These are phyloP conservation scores for Kluyveromyces dobzhanskii DNA, from an alignment of 805 yeast species.

Conservation along the genomic window DNA sequence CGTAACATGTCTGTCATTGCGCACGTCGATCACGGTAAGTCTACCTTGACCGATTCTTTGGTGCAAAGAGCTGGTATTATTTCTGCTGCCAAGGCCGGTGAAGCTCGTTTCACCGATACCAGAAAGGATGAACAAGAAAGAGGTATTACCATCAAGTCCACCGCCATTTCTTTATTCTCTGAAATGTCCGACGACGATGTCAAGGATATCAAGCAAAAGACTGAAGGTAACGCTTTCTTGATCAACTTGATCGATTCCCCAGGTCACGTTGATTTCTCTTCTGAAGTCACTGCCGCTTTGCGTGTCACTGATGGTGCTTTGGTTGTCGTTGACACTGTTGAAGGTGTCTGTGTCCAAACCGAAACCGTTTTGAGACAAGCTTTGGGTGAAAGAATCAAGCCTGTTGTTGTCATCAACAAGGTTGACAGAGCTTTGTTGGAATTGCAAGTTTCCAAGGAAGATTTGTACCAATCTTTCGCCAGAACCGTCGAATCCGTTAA, in stretches of 20 bases:
- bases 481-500: constrained; percentile 99
- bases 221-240: constrained; percentile 89
- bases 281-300: constrained; percentile 99
- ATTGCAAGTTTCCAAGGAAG: constrained; percentile 98
- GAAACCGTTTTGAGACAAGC: constrained; percentile 99
- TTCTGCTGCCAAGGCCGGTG: constrained; percentile 99
- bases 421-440: constrained; percentile 99
- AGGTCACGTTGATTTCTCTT: constrained; percentile 99
- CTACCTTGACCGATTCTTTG: constrained; percentile 97
- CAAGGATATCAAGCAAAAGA: constrained; percentile 78
- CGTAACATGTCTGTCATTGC: constrained; percentile 99
- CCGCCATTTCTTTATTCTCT: constrained; percentile 94
- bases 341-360: constrained; percentile 99
- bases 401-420: constrained; percentile 97
- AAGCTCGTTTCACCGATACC: constrained; percentile 99
- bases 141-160: constrained; percentile 99
- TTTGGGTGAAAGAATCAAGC: constrained; percentile 98
- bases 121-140: constrained; percentile 99
- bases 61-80: constrained; percentile 99
- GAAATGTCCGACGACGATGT: constrained; percentile 75
- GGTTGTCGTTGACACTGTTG: constrained; percentile 98
- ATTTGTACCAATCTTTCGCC: constrained; percentile 93
- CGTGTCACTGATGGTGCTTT: constrained; percentile 99
- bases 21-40: constrained; percentile 99
- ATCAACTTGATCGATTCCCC: constrained; percentile 98